Base-by-base conservation (phyloP, 306 rosid species). In the Ceratonia siliqua region DNA sequence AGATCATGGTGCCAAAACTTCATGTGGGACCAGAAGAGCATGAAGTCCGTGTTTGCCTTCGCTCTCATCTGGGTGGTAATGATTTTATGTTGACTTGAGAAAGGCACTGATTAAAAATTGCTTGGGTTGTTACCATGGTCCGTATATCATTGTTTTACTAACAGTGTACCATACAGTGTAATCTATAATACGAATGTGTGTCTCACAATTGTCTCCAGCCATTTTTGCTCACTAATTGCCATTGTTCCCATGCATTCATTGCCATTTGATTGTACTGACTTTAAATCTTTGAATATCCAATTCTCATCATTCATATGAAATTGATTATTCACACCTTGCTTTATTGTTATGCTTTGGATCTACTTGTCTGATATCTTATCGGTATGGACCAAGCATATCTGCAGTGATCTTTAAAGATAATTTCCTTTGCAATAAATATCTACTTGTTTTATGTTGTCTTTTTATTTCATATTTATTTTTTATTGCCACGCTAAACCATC, bases 41-140 rank as follows among this genome's bases (percentile, higher is more conserved):
- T n/a, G 87, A 83, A 53, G 87, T 83, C 27, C 87, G 80, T 25
- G 84, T 83, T 9, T 80, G 87, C 53, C 84, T 83, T 49, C 82
- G 87, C 38, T 77, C 87, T 68, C 39, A 67, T 67, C 83, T 54
- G 28, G 88, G 85, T 77, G 82, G 63, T 72, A 77, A 77, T 25
- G 85, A 78, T 58, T 85, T 81, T 54, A 70, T 62, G 85, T 77
- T 64, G 81, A 77, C 87, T 38, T 84, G 49, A 70, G 54, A 68
- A 63, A 74, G 68, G 74, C 81, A 39, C 30, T 41, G 41, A 11
- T 7, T 5, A 25, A 27, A 39, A 62, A 17, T 62, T 38, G 69
- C 12, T 38, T 50, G 74, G 70, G 50, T 50, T 69, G 50, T 3
- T 35, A 21, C 82, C 58, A 20, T 76, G 80, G 77, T 72, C 54